Evolutionary conservation across 345 rosid species (phyloP).

Genomic region (Aurinia saxatilis): DNA sequence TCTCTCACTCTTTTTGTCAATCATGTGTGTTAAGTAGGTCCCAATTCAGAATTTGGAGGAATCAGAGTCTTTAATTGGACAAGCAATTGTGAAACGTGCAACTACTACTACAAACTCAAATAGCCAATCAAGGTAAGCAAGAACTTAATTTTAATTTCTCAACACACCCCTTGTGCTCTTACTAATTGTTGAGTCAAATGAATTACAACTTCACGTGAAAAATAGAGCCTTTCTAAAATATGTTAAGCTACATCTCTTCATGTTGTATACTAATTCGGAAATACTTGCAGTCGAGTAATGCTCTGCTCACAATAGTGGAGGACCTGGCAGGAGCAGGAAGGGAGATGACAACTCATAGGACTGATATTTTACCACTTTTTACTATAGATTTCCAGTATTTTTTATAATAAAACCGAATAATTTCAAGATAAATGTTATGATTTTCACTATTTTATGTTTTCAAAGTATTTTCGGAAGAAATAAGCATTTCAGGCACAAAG

Average conservation of each 20-base stretch:
- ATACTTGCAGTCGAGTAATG: conserved; percentile 31
- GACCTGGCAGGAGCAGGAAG: conserved; percentile 98
- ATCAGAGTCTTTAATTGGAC: conserved; percentile 59
- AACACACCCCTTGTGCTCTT: neutral
- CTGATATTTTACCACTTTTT: no score
- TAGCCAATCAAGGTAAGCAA: conserved; percentile 67
- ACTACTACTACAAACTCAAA: conserved; percentile 77
- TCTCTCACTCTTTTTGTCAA: neutral
- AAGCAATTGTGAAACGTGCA: conserved; percentile 74
- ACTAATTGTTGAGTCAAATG: neutral
- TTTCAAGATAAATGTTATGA: no score
- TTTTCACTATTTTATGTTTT: no score
- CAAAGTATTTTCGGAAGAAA: no score
- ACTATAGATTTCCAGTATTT: no score
- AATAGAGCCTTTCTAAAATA: neutral
- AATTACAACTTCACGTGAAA: neutral
- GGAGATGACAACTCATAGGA: conserved; percentile 71
- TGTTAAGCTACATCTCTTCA: neutral
- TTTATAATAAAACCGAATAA: no score
- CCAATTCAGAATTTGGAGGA: conserved; percentile 40
- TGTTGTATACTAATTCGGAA: neutral
- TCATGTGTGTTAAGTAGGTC: conserved; percentile 36
- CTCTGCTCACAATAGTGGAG: conserved; percentile 63
- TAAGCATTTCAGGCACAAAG: no score
- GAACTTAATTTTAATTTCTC: neutral